Evolutionary conservation across 1,284 basidiomycete genomes (phyloP).

Genomic region (Cystobasidium sp.): DNA sequence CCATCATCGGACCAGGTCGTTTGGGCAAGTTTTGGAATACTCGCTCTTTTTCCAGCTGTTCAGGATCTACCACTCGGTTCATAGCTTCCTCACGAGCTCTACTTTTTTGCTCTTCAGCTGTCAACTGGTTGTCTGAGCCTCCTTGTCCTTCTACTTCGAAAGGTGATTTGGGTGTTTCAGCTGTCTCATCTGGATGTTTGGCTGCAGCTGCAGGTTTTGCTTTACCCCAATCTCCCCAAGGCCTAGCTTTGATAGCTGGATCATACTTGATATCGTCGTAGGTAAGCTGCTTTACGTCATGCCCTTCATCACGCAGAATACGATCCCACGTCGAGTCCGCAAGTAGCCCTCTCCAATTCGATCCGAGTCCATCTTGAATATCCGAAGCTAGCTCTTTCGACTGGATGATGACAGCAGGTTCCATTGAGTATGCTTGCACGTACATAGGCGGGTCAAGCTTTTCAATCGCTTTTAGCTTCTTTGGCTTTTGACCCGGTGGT

Average conservation of each 20-base stretch:
- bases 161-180: slow-evolving; percentile 14
- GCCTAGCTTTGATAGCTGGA: slow-evolving; percentile 47
- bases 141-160: neutral
- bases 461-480: slow-evolving; percentile 8
- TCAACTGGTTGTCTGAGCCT: neutral
- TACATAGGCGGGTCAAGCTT: slow-evolving; percentile 42
- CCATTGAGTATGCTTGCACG: slow-evolving; percentile 54
- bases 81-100: slow-evolving; percentile 21
- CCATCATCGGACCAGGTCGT: slow-evolving; percentile 15
- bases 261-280: slow-evolving; percentile 47
- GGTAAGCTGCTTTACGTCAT: slow-evolving; percentile 47
- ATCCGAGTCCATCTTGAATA: slow-evolving; percentile 54
- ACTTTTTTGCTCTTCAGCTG: slow-evolving; percentile 14
- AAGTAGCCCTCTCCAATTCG: slow-evolving; percentile 54
- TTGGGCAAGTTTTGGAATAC: slow-evolving; percentile 12
- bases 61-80: slow-evolving; percentile 4
- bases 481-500: neutral
- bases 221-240: slow-evolving; percentile 36
- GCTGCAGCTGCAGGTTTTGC: slow-evolving; percentile 18
- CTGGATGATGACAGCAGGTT: slow-evolving; percentile 56
- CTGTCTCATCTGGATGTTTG: slow-evolving; percentile 15
- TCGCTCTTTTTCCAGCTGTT: slow-evolving; percentile 10
- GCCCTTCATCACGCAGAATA: slow-evolving; percentile 49
- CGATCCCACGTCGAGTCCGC: slow-evolving; percentile 56
- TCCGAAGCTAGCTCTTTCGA: slow-evolving; percentile 55